Percentiles rank a stretch among this genome's conserved stretches.
Evolutionary conservation across 2,329 filamentous ascomycete genomes (phyloP).

Genomic region (Colletotrichum sidae): DNA sequence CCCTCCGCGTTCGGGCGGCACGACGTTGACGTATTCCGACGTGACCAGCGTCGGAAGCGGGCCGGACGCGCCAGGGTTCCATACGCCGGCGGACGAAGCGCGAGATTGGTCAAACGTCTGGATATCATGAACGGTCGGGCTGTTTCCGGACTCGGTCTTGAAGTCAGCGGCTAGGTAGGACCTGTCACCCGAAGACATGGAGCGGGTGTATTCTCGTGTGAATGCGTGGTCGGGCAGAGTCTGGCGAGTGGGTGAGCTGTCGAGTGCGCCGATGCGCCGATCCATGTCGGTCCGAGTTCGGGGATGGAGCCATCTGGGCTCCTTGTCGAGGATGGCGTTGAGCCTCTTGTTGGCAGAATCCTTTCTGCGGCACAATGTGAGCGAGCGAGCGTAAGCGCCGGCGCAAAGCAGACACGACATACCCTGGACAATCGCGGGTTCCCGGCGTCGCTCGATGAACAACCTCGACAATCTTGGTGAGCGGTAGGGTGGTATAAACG

Average conservation of each 20-base stretch:
- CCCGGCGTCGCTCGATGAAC: constrained; percentile 54
- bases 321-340: constrained; percentile 66
- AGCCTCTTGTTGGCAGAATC: constrained; percentile 71
- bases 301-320: constrained; percentile 68
- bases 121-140: constrained; percentile 19
- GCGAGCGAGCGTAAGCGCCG: constrained; percentile 21
- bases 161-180: constrained; percentile 28
- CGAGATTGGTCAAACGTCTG: constrained; percentile 18
- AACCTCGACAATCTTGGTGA: constrained; percentile 61
- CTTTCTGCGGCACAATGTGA: constrained; percentile 51
- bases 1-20: constrained; percentile 38
- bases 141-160: constrained; percentile 28
- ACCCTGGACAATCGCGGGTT: constrained; percentile 33
- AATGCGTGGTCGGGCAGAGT: constrained; percentile 24
- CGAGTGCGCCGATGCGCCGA: constrained; percentile 59
- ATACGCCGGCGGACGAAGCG: constrained; percentile 23
- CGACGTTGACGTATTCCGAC: constrained; percentile 11
- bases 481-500: constrained; percentile 64
- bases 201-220: constrained; percentile 17
- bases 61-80: constrained; percentile 1
- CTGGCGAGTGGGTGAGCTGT: constrained; percentile 51
- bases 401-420: constrained; percentile 10
- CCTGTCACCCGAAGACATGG: constrained; percentile 21
- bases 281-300: constrained; percentile 63
- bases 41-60: constrained; percentile 31